These are phyloP conservation scores for Pyrenophora graminea DNA, from an alignment of 2,329 filamentous ascomycete genomes.

Conservation along the genomic window DNA sequence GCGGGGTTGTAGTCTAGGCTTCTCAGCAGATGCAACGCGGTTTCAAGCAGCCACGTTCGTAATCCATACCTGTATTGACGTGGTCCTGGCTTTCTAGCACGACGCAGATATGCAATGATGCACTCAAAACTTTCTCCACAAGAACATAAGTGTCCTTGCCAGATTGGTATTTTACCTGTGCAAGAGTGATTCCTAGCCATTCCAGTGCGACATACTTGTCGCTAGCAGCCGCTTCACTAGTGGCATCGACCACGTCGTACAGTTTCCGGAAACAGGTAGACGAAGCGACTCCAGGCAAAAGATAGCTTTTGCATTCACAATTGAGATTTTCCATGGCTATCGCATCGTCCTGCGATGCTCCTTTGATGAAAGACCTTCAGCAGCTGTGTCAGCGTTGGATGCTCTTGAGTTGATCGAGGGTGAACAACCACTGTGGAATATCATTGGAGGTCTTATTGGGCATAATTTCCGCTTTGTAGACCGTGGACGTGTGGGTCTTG, in stretches of 20 bases:
- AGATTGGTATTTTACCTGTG: slow-evolving; percentile 14
- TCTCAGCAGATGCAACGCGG: slow-evolving; percentile 9
- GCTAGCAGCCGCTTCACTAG: not conserved
- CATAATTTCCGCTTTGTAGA: slow-evolving; percentile 19
- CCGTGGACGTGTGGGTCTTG: slow-evolving; percentile 8
- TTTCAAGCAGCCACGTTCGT: not conserved
- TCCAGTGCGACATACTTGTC: slow-evolving; percentile 11
- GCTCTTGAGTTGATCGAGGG: slow-evolving; percentile 1
- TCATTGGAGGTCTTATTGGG: slow-evolving; percentile 3
- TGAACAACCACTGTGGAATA: slow-evolving; percentile 16
- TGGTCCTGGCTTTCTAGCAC: slow-evolving; percentile 9
- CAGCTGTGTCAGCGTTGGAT: slow-evolving; percentile 10
- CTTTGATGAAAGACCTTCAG: slow-evolving; percentile 23
- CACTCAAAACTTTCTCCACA: slow-evolving; percentile 11
- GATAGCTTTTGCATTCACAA: slow-evolving; percentile 12
- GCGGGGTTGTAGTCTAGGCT: slow-evolving; percentile 19
- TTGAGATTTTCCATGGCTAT: slow-evolving; percentile 13
- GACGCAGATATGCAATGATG: slow-evolving; percentile 12
- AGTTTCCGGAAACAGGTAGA: slow-evolving; percentile 16
- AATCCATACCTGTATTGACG: slow-evolving; percentile 18
- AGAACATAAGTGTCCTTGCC: slow-evolving; percentile 7
- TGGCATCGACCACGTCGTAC: slow-evolving; percentile 16
- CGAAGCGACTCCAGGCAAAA: slow-evolving; percentile 14
- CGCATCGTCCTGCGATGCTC: slow-evolving; percentile 11
- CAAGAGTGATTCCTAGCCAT: slow-evolving; percentile 24